Conservation (phyloP, 1,139 yeast species). For the Zygosaccharomyces sapae region DNA sequence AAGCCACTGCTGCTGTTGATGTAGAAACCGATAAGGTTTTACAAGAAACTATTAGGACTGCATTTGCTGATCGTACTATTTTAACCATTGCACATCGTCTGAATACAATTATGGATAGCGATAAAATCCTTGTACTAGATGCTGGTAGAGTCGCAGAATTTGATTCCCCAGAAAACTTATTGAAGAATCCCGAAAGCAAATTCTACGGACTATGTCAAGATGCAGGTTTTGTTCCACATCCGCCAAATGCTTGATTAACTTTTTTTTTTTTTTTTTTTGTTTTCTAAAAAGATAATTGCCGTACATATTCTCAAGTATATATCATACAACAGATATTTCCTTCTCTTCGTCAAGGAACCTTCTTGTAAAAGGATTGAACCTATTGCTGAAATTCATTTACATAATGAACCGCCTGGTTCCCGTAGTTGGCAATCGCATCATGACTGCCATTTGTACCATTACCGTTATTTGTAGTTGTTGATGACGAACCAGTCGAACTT, state of each 20-base stretch:
- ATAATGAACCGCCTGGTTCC: conserved; percentile 35
- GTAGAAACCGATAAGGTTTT: conserved; percentile 87
- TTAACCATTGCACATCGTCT: conserved; percentile 93
- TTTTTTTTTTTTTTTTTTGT: no score
- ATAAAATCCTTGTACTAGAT: conserved; percentile 79
- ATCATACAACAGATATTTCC: neutral
- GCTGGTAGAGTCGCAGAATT: conserved; percentile 83
- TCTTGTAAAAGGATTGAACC: no score
- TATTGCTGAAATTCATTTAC: conserved; percentile 35
- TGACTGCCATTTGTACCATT: conserved; percentile 2
- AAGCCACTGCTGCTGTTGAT: conserved; percentile 97
- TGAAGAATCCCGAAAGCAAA: conserved; percentile 62
- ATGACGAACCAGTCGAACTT: conserved; percentile 1
- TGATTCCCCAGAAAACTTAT: conserved; percentile 68
- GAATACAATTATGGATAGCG: conserved; percentile 90
- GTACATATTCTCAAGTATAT: neutral
- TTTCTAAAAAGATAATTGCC: no score
- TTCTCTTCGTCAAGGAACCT: no score
- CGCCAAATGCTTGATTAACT: conserved; percentile 5
- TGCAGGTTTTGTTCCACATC: conserved; percentile 28
- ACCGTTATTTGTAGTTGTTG: conserved; percentile 1
- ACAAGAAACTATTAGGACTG: conserved; percentile 81
- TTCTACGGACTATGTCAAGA: conserved; percentile 77
- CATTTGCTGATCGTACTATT: conserved; percentile 83
- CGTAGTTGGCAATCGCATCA: conserved; percentile 32